phyloP scores from a whole-genome alignment of 2,329 filamentous ascomycete species.

The Colletotrichum coccodes region DNA sequence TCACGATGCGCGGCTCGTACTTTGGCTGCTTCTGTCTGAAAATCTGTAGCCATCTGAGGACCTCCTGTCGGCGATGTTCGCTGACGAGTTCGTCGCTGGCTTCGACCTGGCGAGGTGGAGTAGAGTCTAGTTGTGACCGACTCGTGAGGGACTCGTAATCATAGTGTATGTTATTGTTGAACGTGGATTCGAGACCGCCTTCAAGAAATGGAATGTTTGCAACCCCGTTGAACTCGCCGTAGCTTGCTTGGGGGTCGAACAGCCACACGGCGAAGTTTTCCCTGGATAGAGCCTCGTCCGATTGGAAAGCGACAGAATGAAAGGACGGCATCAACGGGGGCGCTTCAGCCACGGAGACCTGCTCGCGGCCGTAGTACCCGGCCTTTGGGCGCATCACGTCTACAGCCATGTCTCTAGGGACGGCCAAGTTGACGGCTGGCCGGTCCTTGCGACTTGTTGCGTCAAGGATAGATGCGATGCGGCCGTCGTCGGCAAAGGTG shows the following conservation, averaged over 20 bases:
- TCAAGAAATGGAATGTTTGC: conserved; percentile 58
- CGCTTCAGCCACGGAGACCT: conserved; percentile 43
- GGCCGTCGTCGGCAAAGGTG: conserved; percentile 39
- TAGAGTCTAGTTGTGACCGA: conserved; percentile 55
- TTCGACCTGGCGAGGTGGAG: conserved; percentile 51
- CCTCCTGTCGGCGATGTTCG: conserved; percentile 55
- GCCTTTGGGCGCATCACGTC: conserved; percentile 50
- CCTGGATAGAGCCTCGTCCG: conserved; percentile 48
- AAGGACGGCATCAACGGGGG: conserved; percentile 45
- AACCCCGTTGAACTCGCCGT: conserved; percentile 52
- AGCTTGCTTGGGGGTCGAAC: conserved; percentile 56
- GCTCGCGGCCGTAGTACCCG: conserved; percentile 47
- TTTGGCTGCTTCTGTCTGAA: conserved; percentile 56
- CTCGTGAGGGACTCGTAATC: conserved; percentile 62
- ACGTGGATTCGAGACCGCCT: conserved; percentile 59
- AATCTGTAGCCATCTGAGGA: conserved; percentile 53
- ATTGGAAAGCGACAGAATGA: conserved; percentile 42
- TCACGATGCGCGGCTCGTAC: conserved; percentile 41
- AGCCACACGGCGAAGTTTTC: conserved; percentile 63
- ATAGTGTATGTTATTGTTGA: conserved; percentile 62
- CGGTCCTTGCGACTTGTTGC: conserved; percentile 30
- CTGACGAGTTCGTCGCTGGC: conserved; percentile 55
- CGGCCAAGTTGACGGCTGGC: conserved; percentile 43
- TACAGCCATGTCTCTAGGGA: conserved; percentile 46
- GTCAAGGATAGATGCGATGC: conserved; percentile 27